Evolutionary conservation across 169 alveolate genomes (phyloP).

Genomic region (Plasmodium malariae): DNA sequence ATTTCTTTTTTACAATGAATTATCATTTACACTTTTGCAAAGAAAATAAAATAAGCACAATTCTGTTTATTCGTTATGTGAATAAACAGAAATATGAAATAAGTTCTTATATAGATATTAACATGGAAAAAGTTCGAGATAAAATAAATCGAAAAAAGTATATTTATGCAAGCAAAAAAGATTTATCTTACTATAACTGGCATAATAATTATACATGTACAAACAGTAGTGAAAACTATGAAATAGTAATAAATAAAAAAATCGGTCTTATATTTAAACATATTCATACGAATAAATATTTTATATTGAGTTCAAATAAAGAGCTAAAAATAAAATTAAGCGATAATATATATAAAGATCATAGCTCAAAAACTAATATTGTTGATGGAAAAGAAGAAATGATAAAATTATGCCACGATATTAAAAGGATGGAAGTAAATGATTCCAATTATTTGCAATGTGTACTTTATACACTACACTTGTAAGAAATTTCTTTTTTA

Average conservation of each 20-base stretch:
- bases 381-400: slow-evolving; percentile 3
- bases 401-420: slow-evolving; percentile 24
- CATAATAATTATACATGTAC: slow-evolving; percentile 65
- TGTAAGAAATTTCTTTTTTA: background rate
- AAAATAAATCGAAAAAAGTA: slow-evolving; percentile 58
- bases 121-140: slow-evolving; percentile 17
- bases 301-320: slow-evolving; percentile 27
- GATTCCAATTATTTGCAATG: slow-evolving; percentile 62
- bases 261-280: slow-evolving; percentile 64
- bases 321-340: slow-evolving; percentile 34
- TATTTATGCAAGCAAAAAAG: slow-evolving; percentile 61
- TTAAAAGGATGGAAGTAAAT: slow-evolving; percentile 32
- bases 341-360: slow-evolving; percentile 28
- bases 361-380: background rate
- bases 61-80: slow-evolving; percentile 63
- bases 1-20: slow-evolving; percentile 40
- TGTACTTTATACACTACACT: slow-evolving; percentile 28
- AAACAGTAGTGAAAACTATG: slow-evolving; percentile 49
- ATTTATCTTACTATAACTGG: slow-evolving; percentile 65
- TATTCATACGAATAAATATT: slow-evolving; percentile 26
- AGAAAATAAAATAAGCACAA: slow-evolving; percentile 47
- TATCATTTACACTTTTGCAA: slow-evolving; percentile 62
- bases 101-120: slow-evolving; percentile 66
- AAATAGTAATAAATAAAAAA: slow-evolving; percentile 51
- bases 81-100: slow-evolving; percentile 54